Conservation (phyloP, 208 protist species). For the Trypanosoma mega region DNA sequence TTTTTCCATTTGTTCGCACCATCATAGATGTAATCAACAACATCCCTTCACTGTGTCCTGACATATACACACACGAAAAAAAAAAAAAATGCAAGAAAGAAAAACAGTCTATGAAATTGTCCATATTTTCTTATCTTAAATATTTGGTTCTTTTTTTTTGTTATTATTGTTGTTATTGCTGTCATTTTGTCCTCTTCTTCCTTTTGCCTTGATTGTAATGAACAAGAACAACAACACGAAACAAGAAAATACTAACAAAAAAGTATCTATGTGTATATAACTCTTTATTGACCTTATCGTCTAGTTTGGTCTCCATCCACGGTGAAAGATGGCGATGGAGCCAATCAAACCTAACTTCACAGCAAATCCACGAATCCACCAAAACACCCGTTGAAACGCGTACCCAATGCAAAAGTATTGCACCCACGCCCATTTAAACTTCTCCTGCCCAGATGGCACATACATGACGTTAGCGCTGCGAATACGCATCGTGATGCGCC, state of each 20-base stretch:
- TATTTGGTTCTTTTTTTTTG: too few species aligned
- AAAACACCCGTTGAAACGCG: constrained; percentile 69
- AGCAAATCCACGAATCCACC: constrained; percentile 60
- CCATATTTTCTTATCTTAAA: too few species aligned
- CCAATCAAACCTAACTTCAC: constrained; percentile 53
- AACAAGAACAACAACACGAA: constrained; percentile 3
- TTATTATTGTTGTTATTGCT: too few species aligned
- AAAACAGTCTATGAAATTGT: too few species aligned
- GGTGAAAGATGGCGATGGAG: constrained; percentile 53
- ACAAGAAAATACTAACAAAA: background rate
- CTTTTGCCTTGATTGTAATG: background rate
- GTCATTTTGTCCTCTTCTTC: background rate
- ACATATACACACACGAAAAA: too few species aligned
- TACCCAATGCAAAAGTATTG: constrained; percentile 83
- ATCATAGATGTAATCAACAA: too few species aligned
- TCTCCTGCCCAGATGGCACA: constrained; percentile 59
- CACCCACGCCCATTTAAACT: constrained; percentile 82
- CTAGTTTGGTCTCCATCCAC: constrained; percentile 12
- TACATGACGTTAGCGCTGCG: constrained; percentile 49
- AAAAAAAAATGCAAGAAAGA: too few species aligned
- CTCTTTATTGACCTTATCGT: too few species aligned
- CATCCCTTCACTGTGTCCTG: too few species aligned
- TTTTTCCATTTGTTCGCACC: too few species aligned
- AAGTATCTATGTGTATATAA: too few species aligned
- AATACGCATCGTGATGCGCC: constrained; percentile 60